Evolutionary conservation across 208 protist genomes (phyloP).

Genomic region (Acanthamoeba lenticulata): DNA sequence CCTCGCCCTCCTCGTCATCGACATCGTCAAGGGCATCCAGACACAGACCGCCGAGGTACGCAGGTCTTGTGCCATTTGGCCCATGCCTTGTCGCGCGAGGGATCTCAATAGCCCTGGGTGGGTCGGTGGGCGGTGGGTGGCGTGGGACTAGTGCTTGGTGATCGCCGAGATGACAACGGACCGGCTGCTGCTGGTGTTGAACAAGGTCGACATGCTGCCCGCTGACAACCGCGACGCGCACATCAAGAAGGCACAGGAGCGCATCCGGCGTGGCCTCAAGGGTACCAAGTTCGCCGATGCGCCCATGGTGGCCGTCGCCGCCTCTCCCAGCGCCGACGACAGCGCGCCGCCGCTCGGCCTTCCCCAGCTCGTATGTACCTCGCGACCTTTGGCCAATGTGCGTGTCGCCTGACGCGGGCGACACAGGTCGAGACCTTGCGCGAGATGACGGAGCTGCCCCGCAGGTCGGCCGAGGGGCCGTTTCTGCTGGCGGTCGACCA

Average conservation of each 20-base stretch:
- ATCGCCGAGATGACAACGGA: constrained; percentile 90
- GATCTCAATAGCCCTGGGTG: background rate
- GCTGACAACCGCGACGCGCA: constrained; percentile 66
- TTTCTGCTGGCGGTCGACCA: constrained; percentile 98
- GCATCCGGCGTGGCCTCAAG: constrained; percentile 73
- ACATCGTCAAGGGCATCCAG: constrained; percentile 97
- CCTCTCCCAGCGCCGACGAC: background rate
- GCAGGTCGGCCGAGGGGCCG: constrained; percentile 58
- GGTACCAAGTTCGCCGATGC: constrained; percentile 71
- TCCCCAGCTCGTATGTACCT: background rate
- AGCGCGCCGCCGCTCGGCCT: background rate
- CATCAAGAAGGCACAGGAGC: constrained; percentile 74
- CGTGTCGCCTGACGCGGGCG: background rate
- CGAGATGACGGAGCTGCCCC: constrained; percentile 64
- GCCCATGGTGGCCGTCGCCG: constrained; percentile 75
- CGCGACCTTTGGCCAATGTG: background rate
- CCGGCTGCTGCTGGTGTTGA: constrained; percentile 94
- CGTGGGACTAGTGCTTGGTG: constrained; percentile 87
- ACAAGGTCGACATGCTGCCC: constrained; percentile 95
- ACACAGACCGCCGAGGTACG: constrained; percentile 96
- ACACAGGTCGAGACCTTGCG: constrained; percentile 56
- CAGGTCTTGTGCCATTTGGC: background rate
- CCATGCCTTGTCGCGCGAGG: background rate
- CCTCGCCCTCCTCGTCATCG: constrained; percentile 97
- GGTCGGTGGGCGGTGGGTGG: background rate